Base-by-base conservation (phyloP, 306 rosid species). In the Albizia julibrissin region DNA sequence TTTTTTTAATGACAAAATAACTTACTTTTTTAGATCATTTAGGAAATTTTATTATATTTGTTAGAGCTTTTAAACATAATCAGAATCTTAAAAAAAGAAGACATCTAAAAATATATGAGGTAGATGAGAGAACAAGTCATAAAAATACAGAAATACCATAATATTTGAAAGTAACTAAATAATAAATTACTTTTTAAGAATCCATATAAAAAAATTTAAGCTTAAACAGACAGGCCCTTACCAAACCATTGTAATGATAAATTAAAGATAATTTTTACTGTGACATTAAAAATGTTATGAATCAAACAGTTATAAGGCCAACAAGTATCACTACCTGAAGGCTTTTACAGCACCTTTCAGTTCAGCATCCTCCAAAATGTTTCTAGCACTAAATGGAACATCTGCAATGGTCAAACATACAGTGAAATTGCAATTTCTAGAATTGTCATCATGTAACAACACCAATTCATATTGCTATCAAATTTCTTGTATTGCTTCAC, bases 351-450 rank as follows among this genome's bases (percentile, higher is more conserved):
- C 93, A 85, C 34, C 76, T 88, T 89, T 89, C 83, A 91, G 87
- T 67, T 91, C 93, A n/a, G 84, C 84, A 43, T 91, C 77, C 85
- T 86, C 93, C 90, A 89, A 82, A 77, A 91, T 88, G 80, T 89
- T 88, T 82, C 95, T 88, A 82, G 92, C 83, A 66, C 90, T 76
- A 81, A 91, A 22, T 59, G 95, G 93, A 78, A 88, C 93, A 82
- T 85, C 95, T 91, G 89, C 76, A 84, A 83, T 46, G 21, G 81
- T 80, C 79, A 74, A 50, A 72, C 64, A 72, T 43, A 76, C 18
- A 84, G 56, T 18, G 42, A 58, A 49, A 42, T 10, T 47, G 24
- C 77, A 83, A 24, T 12, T 43, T 72, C 37, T 11, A 46, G 61
- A 68, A 29, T 69, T 69, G 66, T 42, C 71, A 31, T 70, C 67